phyloP scores from a whole-genome alignment of 2,329 filamentous ascomycete species.

The Pseudonectria buxi region DNA sequence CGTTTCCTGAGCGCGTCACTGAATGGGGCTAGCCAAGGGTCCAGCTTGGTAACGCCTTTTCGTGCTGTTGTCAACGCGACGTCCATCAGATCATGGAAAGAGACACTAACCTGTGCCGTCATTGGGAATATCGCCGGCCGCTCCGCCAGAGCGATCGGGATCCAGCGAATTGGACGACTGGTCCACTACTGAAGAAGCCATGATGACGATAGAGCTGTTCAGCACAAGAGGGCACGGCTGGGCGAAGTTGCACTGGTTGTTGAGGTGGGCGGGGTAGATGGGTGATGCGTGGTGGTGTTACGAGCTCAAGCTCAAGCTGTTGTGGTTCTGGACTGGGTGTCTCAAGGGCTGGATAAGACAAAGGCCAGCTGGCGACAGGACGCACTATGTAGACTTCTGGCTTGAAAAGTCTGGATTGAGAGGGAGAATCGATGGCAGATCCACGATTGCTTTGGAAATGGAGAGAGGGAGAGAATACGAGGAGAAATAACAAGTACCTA shows the following conservation, averaged over 20 bases:
- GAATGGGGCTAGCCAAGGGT: slow-evolving; percentile 87
- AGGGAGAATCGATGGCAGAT: no score
- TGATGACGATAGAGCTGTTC: slow-evolving; percentile 5
- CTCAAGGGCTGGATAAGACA: no score
- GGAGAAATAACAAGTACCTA: no score
- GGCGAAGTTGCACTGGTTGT: slow-evolving; percentile 16
- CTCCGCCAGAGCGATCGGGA: slow-evolving; percentile 28
- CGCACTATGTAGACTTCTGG: no score
- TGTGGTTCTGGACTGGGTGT: slow-evolving; percentile 3
- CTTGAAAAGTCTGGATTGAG: no score
- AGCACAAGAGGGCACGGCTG: background rate
- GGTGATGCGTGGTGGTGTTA: slow-evolving; percentile 15
- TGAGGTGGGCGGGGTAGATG: slow-evolving; percentile 16
- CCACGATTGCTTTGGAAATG: no score
- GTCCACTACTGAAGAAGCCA: slow-evolving; percentile 18
- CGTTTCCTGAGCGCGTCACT: slow-evolving; percentile 67
- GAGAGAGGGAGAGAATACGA: no score
- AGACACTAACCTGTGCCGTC: slow-evolving; percentile 62
- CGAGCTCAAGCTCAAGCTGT: slow-evolving; percentile 11
- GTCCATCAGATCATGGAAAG: slow-evolving; percentile 16
- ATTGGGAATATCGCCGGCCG: slow-evolving; percentile 47
- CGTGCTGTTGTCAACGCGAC: slow-evolving; percentile 8
- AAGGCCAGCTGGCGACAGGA: no score
- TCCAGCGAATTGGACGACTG: slow-evolving; percentile 40
- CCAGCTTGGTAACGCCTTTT: slow-evolving; percentile 75